phyloP scores from a whole-genome alignment of 164 flowering plant genomes.

The Aristolochia californica region DNA sequence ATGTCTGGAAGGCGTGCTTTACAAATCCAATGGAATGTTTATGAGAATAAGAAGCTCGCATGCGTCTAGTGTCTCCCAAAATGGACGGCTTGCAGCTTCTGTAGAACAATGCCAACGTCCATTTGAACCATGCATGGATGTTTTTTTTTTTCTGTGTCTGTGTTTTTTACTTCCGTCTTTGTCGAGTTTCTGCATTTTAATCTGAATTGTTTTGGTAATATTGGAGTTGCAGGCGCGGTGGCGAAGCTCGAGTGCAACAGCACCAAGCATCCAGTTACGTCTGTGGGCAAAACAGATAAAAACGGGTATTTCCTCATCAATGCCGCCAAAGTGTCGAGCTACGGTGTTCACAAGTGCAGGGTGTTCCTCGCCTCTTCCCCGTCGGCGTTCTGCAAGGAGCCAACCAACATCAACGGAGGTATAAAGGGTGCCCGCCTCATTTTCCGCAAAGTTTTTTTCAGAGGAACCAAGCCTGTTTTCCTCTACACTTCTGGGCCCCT shows the following conservation, averaged over 20 bases:
- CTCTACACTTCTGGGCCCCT: conserved; percentile 2
- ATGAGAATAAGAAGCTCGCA: neutral
- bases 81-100: no score
- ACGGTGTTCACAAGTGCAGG: conserved; percentile 43
- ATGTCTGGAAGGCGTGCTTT: no score
- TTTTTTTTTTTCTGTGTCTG: no score
- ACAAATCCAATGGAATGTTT: no score
- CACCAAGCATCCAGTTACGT: conserved; percentile 20
- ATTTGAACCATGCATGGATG: no score
- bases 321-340: conserved; percentile 37
- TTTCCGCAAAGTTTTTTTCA: conserved; percentile 10
- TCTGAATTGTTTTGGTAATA: no score
- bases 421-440: conserved; percentile 15
- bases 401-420: conserved; percentile 5
- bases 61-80: neutral
- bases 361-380: conserved; percentile 14
- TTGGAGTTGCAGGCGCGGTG: conserved; percentile 56
- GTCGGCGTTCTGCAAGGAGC: neutral
- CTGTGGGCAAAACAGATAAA: conserved; percentile 40
- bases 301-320: conserved; percentile 56
- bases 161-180: no score
- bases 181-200: no score
- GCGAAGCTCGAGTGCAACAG: conserved; percentile 52
- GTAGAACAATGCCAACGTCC: no score
- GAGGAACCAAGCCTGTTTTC: neutral